A percentile compares a stretch with the other conserved stretches of the same genome.
Evolutionary conservation across 129 eudicot species (phyloP).

Genomic region (Chrysanthemum makinoi): DNA sequence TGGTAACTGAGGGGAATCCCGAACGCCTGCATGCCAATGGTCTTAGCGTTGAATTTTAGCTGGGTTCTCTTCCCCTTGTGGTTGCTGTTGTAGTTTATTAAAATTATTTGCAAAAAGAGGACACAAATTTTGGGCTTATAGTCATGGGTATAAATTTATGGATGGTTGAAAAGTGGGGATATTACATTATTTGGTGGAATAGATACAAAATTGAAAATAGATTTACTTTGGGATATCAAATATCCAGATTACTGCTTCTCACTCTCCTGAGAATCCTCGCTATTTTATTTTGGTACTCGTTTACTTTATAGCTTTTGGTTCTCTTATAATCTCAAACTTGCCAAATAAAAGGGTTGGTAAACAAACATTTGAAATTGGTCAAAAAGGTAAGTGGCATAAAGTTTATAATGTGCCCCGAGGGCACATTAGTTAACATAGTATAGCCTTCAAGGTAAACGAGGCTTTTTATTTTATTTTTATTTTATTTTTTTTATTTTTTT

Average conservation of each 20-base stretch:
- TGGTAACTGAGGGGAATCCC: conserved; percentile 7
- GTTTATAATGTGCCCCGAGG: too few relatives aligned
- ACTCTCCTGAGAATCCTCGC: not conserved
- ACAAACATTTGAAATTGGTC: too few relatives aligned
- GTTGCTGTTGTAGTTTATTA: not conserved
- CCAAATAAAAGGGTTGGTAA: too few relatives aligned
- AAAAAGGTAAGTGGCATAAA: too few relatives aligned
- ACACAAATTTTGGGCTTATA: conserved; percentile 7
- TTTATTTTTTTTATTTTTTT: too few relatives aligned
- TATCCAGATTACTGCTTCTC: not conserved
- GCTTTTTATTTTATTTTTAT: too few relatives aligned
- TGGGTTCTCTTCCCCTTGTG: not conserved
- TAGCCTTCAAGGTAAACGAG: too few relatives aligned
- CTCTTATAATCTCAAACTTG: too few relatives aligned
- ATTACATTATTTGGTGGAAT: conserved; percentile 14
- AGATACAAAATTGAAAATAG: conserved; percentile 1
- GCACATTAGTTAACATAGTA: too few relatives aligned
- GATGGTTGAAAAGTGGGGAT: not conserved
- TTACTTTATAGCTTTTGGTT: too few relatives aligned
- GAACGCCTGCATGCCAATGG: not conserved
- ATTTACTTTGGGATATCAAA: not conserved
- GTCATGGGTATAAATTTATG: not conserved
- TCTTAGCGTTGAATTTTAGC: conserved; percentile 7
- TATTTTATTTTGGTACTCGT: not conserved
- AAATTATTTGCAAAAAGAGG: not conserved